Conservation (phyloP, 352 stramenopile genomes). For the Phytophthora nicotianae region DNA sequence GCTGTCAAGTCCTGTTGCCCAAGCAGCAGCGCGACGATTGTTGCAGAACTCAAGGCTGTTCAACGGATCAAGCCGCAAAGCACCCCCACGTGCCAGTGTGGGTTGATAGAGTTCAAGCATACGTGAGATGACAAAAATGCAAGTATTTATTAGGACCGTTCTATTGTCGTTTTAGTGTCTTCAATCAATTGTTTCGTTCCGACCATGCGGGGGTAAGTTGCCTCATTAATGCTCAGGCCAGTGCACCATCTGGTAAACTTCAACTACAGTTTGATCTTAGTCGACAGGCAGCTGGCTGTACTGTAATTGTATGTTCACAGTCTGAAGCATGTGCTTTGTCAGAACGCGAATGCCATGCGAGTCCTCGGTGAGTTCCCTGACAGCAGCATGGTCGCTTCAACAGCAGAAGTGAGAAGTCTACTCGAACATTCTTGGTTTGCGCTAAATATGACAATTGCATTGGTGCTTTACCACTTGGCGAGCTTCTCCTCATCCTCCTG, state of each 20-base stretch:
- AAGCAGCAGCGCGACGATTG: slow-evolving; percentile 44
- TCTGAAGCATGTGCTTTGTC: slow-evolving; percentile 9
- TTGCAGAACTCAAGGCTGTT: slow-evolving; percentile 31
- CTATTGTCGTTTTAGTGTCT: too few species aligned
- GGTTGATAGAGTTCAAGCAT: slow-evolving; percentile 23
- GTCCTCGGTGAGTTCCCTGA: slow-evolving; percentile 10
- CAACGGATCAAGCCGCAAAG: slow-evolving; percentile 13
- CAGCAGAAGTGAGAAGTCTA: not conserved
- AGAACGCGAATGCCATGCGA: slow-evolving; percentile 15
- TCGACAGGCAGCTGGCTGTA: not conserved
- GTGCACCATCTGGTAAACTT: not conserved
- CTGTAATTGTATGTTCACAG: not conserved
- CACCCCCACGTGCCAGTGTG: slow-evolving; percentile 29
- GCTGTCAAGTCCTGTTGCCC: slow-evolving; percentile 40
- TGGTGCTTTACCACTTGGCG: slow-evolving; percentile 1
- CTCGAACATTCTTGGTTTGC: slow-evolving; percentile 9
- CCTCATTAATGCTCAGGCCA: too few species aligned
- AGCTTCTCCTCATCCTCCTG: slow-evolving; percentile 9
- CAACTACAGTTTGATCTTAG: slow-evolving; percentile 2
- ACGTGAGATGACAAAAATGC: slow-evolving; percentile 1
- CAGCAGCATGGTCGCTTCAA: not conserved
- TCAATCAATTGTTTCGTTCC: too few species aligned
- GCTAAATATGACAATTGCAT: slow-evolving; percentile 1
- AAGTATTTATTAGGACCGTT: slow-evolving; percentile 5
- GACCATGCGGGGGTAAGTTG: too few species aligned